Evolutionary conservation across 768 basidiomycete species (phyloP).

Genomic region (Collybia nuda): DNA sequence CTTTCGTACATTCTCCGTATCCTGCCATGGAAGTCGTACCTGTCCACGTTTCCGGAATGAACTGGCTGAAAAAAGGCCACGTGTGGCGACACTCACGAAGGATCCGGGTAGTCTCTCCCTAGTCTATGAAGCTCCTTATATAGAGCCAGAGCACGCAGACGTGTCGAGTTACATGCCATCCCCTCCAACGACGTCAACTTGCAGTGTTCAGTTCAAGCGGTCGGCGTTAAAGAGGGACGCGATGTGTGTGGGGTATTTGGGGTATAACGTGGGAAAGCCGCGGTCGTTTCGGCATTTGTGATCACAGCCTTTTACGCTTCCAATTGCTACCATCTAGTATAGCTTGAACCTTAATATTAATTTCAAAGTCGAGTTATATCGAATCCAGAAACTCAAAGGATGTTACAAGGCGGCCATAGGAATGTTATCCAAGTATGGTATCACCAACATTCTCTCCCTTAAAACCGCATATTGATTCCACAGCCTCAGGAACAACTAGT

Average conservation of each 20-base stretch:
- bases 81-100: constrained; percentile 52
- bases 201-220: background rate
- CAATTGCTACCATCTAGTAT: too few species aligned
- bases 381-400: too few species aligned
- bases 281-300: too few species aligned
- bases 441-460: background rate
- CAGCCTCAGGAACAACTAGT: background rate
- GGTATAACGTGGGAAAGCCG: too few species aligned
- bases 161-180: constrained; percentile 53
- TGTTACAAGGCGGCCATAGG: too few species aligned
- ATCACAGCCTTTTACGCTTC: too few species aligned
- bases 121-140: constrained; percentile 85
- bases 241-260: constrained; percentile 23
- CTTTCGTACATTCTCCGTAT: constrained; percentile 75
- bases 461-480: background rate
- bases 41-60: constrained; percentile 8
- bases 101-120: constrained; percentile 81
- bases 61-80: constrained; percentile 2
- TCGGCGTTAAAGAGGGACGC: constrained; percentile 10
- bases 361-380: too few species aligned
- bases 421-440: too few species aligned
- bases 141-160: constrained; percentile 64
- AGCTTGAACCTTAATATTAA: too few species aligned
- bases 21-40: constrained; percentile 78
- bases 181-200: constrained; percentile 6